These are phyloP conservation scores for Blepharisma undulans DNA, from an alignment of 169 alveolate species.

Conservation along the genomic window DNA sequence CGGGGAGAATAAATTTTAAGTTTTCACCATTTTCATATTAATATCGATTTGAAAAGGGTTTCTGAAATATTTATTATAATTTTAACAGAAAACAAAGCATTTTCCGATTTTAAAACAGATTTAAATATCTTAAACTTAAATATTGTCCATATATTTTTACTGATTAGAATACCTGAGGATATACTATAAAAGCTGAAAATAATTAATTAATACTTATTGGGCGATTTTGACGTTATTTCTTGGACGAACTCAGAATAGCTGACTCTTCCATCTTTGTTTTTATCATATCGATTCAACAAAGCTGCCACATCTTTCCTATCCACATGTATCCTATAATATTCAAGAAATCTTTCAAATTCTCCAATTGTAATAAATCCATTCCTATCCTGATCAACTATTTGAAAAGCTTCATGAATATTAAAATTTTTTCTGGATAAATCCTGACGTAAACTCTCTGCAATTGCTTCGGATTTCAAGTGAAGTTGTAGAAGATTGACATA, in stretches of 20 bases:
- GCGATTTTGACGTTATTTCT: constrained; percentile 58
- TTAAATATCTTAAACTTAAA: neutral
- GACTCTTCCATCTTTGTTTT: constrained; percentile 49
- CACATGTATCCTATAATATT: constrained; percentile 47
- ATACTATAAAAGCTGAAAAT: neutral
- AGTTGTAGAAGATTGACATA: neutral
- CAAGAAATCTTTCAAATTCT: neutral
- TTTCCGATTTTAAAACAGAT: neutral
- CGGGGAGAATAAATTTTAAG: neutral
- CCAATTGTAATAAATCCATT: constrained; percentile 17
- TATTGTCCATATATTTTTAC: neutral
- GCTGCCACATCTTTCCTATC: constrained; percentile 48
- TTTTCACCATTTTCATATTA: neutral
- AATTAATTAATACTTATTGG: constrained; percentile 17
- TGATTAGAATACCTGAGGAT: neutral
- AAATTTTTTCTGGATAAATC: constrained; percentile 16
- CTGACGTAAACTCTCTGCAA: constrained; percentile 40
- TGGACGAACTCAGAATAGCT: constrained; percentile 51
- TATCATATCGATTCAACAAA: constrained; percentile 54
- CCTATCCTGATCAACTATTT: constrained; percentile 15
- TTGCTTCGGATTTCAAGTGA: neutral
- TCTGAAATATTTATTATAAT: neutral
- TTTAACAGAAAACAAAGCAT: neutral
- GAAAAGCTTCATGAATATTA: constrained; percentile 39
- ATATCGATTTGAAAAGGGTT: neutral